Conservation (phyloP, 2,329 filamentous ascomycete species). For the Curvularia sp. region DNA sequence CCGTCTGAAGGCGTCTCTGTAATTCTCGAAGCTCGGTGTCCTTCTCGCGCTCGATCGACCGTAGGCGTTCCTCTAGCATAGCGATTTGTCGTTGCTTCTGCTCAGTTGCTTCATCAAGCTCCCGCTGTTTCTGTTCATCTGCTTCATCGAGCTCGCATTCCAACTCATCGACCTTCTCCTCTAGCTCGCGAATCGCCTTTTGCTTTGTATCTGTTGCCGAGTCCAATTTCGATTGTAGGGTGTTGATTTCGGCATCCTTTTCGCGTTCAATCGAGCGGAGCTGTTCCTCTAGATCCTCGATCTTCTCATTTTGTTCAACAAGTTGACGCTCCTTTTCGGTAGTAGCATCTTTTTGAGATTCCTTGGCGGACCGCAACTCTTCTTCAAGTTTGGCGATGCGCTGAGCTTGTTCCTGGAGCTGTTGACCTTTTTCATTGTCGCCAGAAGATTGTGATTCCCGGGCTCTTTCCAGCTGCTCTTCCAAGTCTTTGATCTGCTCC, state of each 20-base stretch:
- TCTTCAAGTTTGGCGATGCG: slow-evolving; percentile 39
- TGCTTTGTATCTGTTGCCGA: slow-evolving; percentile 51
- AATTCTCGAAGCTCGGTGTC: slow-evolving; percentile 48
- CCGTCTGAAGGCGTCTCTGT: slow-evolving; percentile 42
- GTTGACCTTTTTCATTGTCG: slow-evolving; percentile 41
- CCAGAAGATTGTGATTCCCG: slow-evolving; percentile 40
- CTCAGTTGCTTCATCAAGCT: slow-evolving; percentile 35
- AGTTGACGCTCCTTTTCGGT: slow-evolving; percentile 40
- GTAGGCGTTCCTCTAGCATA: slow-evolving; percentile 42
- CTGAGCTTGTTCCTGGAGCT: slow-evolving; percentile 39
- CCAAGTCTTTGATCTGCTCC: slow-evolving; percentile 46
- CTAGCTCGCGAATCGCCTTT: slow-evolving; percentile 58
- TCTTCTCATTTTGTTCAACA: slow-evolving; percentile 43
- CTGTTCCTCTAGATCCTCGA: slow-evolving; percentile 46
- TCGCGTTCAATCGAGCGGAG: slow-evolving; percentile 35
- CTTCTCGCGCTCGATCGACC: slow-evolving; percentile 44
- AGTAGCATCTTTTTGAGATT: slow-evolving; percentile 29
- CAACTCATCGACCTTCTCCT: slow-evolving; percentile 49
- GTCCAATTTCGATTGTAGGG: slow-evolving; percentile 52
- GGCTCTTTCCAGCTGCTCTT: slow-evolving; percentile 40
- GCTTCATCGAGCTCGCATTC: slow-evolving; percentile 38
- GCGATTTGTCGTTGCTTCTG: slow-evolving; percentile 42
- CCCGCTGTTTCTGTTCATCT: slow-evolving; percentile 41
- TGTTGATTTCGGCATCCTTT: slow-evolving; percentile 54
- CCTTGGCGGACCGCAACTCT: slow-evolving; percentile 35